Evolutionary conservation across 768 basidiomycete species (phyloP).

Genomic region (Leccinum longicurvipes): DNA sequence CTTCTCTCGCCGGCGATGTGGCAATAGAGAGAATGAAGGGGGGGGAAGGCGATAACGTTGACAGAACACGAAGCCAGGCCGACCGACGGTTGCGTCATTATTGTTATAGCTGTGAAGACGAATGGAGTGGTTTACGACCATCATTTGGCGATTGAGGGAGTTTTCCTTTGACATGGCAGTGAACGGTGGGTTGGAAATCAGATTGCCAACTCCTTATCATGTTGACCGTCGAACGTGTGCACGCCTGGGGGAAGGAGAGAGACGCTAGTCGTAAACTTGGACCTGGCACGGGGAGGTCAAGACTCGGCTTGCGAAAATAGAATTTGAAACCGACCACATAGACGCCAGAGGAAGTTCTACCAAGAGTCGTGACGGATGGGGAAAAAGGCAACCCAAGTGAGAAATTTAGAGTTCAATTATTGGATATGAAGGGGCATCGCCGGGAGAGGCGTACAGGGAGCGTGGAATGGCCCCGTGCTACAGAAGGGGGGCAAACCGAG

Average conservation of each 20-base stretch:
- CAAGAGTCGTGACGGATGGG: slow-evolving; percentile 4
- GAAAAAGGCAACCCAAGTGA: slow-evolving; percentile 2
- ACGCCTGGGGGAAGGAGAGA: not conserved
- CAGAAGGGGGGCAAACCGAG: slow-evolving; percentile 1
- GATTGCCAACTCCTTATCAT: slow-evolving; percentile 8
- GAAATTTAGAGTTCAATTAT: slow-evolving; percentile 25
- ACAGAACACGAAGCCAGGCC: not conserved
- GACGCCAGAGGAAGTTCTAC: not conserved
- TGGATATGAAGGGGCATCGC: slow-evolving; percentile 21
- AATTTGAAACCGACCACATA: slow-evolving; percentile 9
- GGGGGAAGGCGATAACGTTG: not conserved
- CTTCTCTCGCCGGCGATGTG: slow-evolving; percentile 11
- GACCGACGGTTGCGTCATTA: slow-evolving; percentile 5
- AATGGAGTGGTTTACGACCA: slow-evolving; percentile 19
- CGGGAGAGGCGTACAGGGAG: slow-evolving; percentile 8
- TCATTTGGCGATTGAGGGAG: slow-evolving; percentile 16
- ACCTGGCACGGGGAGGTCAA: not conserved
- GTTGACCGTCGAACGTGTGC: not conserved
- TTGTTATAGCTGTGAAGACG: slow-evolving; percentile 13
- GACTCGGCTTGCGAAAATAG: not conserved
- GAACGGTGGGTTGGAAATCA: slow-evolving; percentile 5
- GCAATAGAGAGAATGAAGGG: slow-evolving; percentile 9
- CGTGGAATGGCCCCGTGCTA: slow-evolving; percentile 7
- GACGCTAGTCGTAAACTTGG: not conserved
- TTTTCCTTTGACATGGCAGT: not conserved